Conservation (phyloP, 2,329 filamentous ascomycete species). For the Alternaria sp. region DNA sequence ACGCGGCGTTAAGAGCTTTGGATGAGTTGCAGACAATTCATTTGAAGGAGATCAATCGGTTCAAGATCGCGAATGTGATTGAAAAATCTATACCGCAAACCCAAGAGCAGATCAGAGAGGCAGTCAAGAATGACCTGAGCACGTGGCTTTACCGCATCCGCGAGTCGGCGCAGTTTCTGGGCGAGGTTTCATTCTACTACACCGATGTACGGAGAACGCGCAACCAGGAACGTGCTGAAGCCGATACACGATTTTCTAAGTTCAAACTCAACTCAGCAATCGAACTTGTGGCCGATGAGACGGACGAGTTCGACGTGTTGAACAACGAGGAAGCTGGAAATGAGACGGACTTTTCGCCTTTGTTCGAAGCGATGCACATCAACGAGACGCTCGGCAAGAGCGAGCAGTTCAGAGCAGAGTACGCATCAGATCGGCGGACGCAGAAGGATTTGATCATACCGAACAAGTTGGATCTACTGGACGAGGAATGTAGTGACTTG, state of each 20-base stretch:
- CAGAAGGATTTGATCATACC: constrained; percentile 93
- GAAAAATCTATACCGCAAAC: constrained; percentile 94
- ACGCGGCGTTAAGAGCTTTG: constrained; percentile 88
- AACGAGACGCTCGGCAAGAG: constrained; percentile 92
- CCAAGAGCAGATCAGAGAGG: constrained; percentile 91
- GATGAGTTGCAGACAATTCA: constrained; percentile 97
- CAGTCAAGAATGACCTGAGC: constrained; percentile 95
- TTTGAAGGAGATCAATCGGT: constrained; percentile 90
- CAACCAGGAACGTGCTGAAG: constrained; percentile 81
- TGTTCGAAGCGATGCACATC: constrained; percentile 96
- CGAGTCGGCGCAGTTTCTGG: constrained; percentile 93
- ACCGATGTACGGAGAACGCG: constrained; percentile 85
- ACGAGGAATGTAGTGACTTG: constrained; percentile 84
- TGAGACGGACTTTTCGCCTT: constrained; percentile 89
- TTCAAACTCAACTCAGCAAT: constrained; percentile 96
- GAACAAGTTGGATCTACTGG: constrained; percentile 73
- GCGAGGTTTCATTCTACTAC: constrained; percentile 95
- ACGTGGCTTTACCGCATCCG: constrained; percentile 95
- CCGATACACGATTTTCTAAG: constrained; percentile 74
- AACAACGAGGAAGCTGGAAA: constrained; percentile 84
- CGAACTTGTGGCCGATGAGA: constrained; percentile 93
- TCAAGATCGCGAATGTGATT: constrained; percentile 93
- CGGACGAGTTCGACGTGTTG: constrained; percentile 91
- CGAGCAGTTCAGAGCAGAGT: constrained; percentile 89
- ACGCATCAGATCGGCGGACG: constrained; percentile 85